Conservation (phyloP, 2,329 filamentous ascomycete species). For the Xylariales sp. region DNA sequence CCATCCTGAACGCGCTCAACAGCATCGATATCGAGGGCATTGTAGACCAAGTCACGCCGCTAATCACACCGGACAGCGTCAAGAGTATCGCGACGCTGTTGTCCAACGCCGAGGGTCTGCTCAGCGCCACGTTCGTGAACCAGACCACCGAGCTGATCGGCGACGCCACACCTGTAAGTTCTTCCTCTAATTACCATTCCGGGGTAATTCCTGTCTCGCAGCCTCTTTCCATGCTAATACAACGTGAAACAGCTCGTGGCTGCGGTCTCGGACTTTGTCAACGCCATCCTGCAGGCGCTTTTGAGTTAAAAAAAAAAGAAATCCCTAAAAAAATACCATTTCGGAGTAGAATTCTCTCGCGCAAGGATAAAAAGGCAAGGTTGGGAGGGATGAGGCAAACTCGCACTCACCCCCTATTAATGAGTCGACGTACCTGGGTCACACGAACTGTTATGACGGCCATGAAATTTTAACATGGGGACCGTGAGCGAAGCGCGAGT, state of each 20-base stretch:
- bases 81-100: slow-evolving; percentile 31
- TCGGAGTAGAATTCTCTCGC: no score
- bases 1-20: slow-evolving; percentile 30
- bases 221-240: slow-evolving; percentile 6
- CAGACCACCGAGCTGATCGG: slow-evolving; percentile 38
- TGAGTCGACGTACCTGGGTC: no score
- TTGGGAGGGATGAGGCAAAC: no score
- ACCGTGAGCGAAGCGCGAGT: no score
- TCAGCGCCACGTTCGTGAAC: slow-evolving; percentile 33
- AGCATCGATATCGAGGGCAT: slow-evolving; percentile 33
- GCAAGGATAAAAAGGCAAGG: no score
- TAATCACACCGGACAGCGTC: slow-evolving; percentile 33
- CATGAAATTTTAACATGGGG: no score
- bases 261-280: slow-evolving; percentile 22
- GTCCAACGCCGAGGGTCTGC: slow-evolving; percentile 31
- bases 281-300: slow-evolving; percentile 21
- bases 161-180: slow-evolving; percentile 35
- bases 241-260: slow-evolving; percentile 17
- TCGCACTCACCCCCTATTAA: no score
- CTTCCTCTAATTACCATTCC: not conserved
- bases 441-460: no score
- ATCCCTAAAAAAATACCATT: no score
- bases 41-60: slow-evolving; percentile 29
- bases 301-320: no score
- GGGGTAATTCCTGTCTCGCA: not conserved